Evolutionary conservation across 2,329 filamentous ascomycete genomes (phyloP), one percentile per base, ranked within the genome.

Genomic region (Fusarium duplospermum): DNA sequence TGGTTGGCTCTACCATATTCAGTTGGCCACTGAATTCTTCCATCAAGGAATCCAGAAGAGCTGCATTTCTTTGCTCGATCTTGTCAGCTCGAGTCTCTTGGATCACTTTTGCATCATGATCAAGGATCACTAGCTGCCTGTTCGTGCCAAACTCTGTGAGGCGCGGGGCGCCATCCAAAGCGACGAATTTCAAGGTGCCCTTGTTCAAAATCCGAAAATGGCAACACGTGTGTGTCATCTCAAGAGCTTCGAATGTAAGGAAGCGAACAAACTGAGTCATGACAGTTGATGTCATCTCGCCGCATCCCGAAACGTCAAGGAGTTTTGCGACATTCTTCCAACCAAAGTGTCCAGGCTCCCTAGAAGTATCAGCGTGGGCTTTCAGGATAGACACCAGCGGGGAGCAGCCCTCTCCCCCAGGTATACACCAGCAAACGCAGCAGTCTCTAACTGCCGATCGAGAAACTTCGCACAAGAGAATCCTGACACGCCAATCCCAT

Each of bases 141-240:
- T 6, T 2, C 27, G 4, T 29, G 27, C 4, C 27, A 29, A 6
- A 29, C 27, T 29, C 8, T 27, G 27, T 4, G 27, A 29, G 27
- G 27, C 27, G 5, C 24, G 24, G 24, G 24, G 24, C 8, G 27
- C 27, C 27, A 5, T 7, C 27, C 6, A 4, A 16, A 24, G 20
- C 16, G n/a, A 13, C 10, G 3, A 4, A 5, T 45, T 11, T 14
- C 6, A 27, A 9, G 2, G 1, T n/a, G 22, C 6, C 0, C 22
- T 3, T 6, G 1, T 50, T 2, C 45, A 50, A 50, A 2, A 29
- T 2, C 16, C 2, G 2, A 7, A 29, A n/a, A 33, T 4, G 2
- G 31, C 62, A 64, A 27, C 62, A 64, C 4, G 62, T 64, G 20
- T 64, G 62, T 31, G 29, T 10, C 62, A 60, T 59, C 3, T 59